Conservation (phyloP, 495 filamentous ascomycete genomes). For the Xylaria grammica region DNA sequence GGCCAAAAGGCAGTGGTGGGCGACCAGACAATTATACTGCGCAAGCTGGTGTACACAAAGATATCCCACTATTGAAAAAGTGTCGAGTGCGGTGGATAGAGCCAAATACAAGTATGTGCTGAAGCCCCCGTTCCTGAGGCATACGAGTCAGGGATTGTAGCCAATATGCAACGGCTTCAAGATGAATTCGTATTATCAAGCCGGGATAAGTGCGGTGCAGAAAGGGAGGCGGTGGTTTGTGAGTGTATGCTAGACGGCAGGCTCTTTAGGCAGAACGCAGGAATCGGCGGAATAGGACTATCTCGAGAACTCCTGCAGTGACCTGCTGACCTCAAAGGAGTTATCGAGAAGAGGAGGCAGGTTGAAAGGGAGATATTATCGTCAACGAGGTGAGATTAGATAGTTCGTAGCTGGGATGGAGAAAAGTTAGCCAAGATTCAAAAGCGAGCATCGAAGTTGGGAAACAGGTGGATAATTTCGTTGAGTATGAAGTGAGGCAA, state of each 20-base stretch:
- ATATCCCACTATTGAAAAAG: background rate
- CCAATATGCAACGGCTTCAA: background rate
- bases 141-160: background rate
- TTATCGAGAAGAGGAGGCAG: constrained; percentile 48
- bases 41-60: background rate
- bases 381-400: constrained; percentile 27
- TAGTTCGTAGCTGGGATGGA: constrained; percentile 37
- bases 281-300: constrained; percentile 33
- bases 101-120: constrained; percentile 2
- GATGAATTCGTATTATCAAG: background rate
- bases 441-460: background rate
- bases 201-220: background rate
- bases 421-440: constrained; percentile 38
- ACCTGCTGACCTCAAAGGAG: constrained; percentile 92
- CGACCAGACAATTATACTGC: background rate
- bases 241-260: background rate
- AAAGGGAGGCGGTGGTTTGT: constrained; percentile 6
- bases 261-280: constrained; percentile 24
- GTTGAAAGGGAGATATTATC: constrained; percentile 39
- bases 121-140: background rate
- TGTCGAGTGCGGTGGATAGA: background rate
- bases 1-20: background rate
- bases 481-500: constrained; percentile 9
- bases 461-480: background rate
- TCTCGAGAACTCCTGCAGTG: constrained; percentile 79